Base-by-base conservation (phyloP, 768 basidiomycete genomes). In the Lactifluus hygrophoroides region DNA sequence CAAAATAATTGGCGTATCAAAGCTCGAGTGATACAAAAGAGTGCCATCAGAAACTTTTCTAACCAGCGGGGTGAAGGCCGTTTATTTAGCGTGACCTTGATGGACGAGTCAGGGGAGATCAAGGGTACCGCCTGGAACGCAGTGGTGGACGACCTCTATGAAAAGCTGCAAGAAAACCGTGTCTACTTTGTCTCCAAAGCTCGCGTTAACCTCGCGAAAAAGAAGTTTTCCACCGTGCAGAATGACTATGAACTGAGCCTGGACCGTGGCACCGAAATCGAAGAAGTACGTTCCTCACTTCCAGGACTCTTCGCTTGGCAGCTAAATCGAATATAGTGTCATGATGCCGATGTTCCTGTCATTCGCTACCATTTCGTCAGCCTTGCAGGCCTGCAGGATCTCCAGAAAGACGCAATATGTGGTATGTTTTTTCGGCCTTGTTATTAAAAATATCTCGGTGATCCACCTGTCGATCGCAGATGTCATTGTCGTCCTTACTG, bases 1-100 rank as follows among this genome's bases (percentile, higher is more conserved):
- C 93, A 96, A 72, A 97, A 95, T 75, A 91, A 91, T 71, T 99
- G 96, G 96, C 94, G 90, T 10, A 95, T 98, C 77, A 94, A 93
- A 70, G 95, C 91, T 28, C 86, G 91, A 42, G 91, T 97, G 49
- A 88, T 84, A 13, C 82, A 88, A 61, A 97, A 95, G 71, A 82
- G 83, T 1, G 96, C 97, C 0, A 83, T 98, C 67, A 86, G 82
- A 65, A 80, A 81, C n/a, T 99, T 87, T 83, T 86, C 88, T 3
- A 98, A 95, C 69, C 75, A 79, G 59, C 78, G 84, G 11, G 96
- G 96, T 32, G 96, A 98, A 66, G 95, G 96, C 37, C 94, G 97
- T 69, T 76, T 98, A 16, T 98, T 99, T 75, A 93, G 78, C 65
- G 85, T 92, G 17, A 94, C 86, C 0, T 71, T 98, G 27, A 92